Conservation (phyloP, 805 yeast genomes). For the Myxozyma melibiosi region DNA sequence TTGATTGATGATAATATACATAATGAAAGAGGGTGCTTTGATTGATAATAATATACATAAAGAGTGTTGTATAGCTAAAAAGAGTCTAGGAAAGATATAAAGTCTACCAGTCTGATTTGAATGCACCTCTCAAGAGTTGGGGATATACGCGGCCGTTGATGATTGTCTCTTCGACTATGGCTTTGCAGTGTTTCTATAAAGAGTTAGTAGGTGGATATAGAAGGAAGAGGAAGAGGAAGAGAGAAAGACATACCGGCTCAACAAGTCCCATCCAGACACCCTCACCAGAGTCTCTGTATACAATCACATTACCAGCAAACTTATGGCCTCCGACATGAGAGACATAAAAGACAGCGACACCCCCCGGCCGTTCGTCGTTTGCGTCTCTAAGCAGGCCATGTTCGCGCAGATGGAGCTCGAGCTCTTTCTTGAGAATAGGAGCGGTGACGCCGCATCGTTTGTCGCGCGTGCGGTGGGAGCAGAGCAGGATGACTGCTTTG, state of each 20-base stretch:
- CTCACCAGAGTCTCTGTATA: conserved; percentile 72
- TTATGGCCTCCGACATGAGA: conserved; percentile 98
- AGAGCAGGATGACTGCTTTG: conserved; percentile 62
- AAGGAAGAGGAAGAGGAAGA: neutral
- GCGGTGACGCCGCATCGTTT: conserved; percentile 94
- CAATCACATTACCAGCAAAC: conserved; percentile 83
- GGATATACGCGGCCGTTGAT: conserved; percentile 71
- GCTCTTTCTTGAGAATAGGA: conserved; percentile 79
- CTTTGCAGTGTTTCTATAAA: conserved; percentile 56
- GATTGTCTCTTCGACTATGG: conserved; percentile 76
- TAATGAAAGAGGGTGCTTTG: neutral
- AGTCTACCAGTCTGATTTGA: conserved; percentile 40
- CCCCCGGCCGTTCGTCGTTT: conserved; percentile 74
- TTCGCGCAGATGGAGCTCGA: conserved; percentile 72
- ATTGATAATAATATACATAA: neutral
- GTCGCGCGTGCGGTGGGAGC: conserved; percentile 91
- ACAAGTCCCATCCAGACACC: conserved; percentile 89
- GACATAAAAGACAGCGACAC: conserved; percentile 67
- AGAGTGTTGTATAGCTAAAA: neutral
- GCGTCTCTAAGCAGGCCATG: conserved; percentile 72
- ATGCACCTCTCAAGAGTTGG: conserved; percentile 59
- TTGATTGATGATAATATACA: too few relatives aligned
- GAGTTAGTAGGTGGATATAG: neutral
- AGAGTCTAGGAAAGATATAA: neutral
- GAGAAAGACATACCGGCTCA: conserved; percentile 50